Evolutionary conservation across 306 rosid species (phyloP), one percentile per base, ranked within the genome.

Genomic region (Prunus kanzakura): DNA sequence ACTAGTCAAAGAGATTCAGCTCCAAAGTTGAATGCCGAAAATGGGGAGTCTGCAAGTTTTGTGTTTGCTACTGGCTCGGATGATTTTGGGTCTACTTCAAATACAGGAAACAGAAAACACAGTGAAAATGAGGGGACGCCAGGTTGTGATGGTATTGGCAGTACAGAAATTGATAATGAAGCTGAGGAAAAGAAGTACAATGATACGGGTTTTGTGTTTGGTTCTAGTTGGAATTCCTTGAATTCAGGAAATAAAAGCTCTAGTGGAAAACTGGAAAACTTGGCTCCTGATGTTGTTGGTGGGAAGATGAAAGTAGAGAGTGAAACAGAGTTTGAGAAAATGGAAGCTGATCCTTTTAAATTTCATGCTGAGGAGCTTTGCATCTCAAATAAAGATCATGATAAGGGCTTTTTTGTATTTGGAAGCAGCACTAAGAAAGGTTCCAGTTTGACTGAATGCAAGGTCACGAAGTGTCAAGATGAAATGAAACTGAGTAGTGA

Each of bases 341-440:
- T 61, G 56, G 69, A 81, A 73, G 80, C 52, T 64, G 19, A 14
- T 57, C 32, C 67, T 50, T 47, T 84, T 58, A 46, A 50, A 58
- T 70, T 47, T 14, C 16, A 55, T 55, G 18, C 25, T 10, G 60
- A 67, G 32, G 72, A 50, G 56, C 16, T 19, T 67, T 52, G 46
- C 51, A 71, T 43, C 54, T 78, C 27, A 30, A 45, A 67, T 64
- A 62, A 64, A 22, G 80, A 71, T 81, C 32, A 27, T 63, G 87
- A 74, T 41, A 41, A 43, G 4, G 79, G 75, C 47, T 38, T 19
- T 80, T 90, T 84, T 73, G 47, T 46, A 76, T 84, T 84, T 66
- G 79, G 80, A 74, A 76, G 83, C 43, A 49, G 73, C 30, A 23
- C 32, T 54, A 61, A 75, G 46, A 16, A 32, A 25, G 20, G 73